Conservation (phyloP, 306 rosid genomes). For the Betula pendula region DNA sequence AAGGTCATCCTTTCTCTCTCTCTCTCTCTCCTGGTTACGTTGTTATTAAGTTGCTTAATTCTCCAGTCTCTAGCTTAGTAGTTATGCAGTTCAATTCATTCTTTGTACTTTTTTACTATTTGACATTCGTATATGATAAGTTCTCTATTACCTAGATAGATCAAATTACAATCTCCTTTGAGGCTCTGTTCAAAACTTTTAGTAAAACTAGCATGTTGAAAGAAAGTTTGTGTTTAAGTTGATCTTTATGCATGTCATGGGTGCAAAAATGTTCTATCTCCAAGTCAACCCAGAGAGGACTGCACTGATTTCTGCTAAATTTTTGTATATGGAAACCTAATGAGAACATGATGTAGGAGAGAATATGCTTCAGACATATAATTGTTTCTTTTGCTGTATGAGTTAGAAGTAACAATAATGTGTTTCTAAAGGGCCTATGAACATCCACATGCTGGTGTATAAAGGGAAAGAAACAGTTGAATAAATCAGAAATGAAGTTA, state of each 20-base stretch:
- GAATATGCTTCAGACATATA: too few relatives aligned
- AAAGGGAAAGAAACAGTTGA: neutral
- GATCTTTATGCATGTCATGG: neutral
- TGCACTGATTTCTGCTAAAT: too few relatives aligned
- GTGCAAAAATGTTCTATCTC: neutral
- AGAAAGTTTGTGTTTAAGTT: neutral
- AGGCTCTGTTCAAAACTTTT: neutral
- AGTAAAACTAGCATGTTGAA: neutral
- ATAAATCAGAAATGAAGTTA: neutral
- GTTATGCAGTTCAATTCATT: neutral
- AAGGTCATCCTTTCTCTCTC: slow-evolving; percentile 45
- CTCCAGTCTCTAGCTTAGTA: neutral
- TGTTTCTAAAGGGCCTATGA: neutral
- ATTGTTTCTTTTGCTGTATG: too few relatives aligned
- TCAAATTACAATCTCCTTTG: neutral
- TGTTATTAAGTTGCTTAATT: neutral
- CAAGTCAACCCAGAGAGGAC: neutral
- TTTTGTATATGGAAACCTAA: too few relatives aligned
- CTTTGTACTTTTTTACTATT: neutral
- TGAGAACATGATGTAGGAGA: too few relatives aligned
- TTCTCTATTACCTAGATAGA: neutral
- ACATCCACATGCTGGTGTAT: neutral
- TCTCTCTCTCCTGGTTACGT: neutral
- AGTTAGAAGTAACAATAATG: too few relatives aligned
- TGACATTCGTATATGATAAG: neutral